phyloP scores from a whole-genome alignment of 2,329 filamentous ascomycete species.

The Aureobasidium leucospermi region DNA sequence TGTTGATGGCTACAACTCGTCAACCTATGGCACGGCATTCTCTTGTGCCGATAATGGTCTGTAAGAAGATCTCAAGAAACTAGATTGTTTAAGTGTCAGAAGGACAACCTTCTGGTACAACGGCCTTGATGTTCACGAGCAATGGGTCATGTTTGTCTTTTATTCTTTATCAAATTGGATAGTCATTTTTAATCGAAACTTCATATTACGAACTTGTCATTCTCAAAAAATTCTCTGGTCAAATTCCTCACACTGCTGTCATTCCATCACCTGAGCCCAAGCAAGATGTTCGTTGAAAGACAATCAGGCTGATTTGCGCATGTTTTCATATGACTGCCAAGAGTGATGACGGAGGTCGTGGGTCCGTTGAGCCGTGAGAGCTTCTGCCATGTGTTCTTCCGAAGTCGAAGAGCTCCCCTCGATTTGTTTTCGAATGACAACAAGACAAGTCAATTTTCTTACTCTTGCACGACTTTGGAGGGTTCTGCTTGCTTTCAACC shows the following conservation, averaged over 20 bases:
- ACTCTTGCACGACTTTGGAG: neutral
- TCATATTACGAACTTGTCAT: neutral
- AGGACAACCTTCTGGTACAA: neutral
- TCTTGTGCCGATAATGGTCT: conserved; percentile 61
- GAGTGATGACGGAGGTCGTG: neutral
- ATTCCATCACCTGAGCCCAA: no score
- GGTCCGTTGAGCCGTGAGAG: neutral
- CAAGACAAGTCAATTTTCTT: neutral
- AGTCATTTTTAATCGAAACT: neutral
- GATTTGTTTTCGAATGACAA: neutral
- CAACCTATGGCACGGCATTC: conserved; percentile 64
- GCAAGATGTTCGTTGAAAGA: no score
- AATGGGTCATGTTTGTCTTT: neutral
- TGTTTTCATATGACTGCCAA: conserved; percentile 3
- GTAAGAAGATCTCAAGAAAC: neutral
- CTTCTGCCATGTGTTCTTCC: conserved; percentile 11
- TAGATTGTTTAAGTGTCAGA: neutral
- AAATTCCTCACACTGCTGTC: no score
- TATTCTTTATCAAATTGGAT: conserved; percentile 8
- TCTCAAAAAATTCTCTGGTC: neutral
- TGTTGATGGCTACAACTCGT: conserved; percentile 60
- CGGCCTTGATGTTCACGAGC: neutral
- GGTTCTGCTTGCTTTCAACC: neutral
- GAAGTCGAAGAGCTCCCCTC: neutral
- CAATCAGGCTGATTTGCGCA: neutral